Percentiles rank a stretch among this genome's conserved stretches.
Evolutionary conservation across 495 filamentous ascomycete genomes (phyloP).

Genomic region (Xylaria nigripes): DNA sequence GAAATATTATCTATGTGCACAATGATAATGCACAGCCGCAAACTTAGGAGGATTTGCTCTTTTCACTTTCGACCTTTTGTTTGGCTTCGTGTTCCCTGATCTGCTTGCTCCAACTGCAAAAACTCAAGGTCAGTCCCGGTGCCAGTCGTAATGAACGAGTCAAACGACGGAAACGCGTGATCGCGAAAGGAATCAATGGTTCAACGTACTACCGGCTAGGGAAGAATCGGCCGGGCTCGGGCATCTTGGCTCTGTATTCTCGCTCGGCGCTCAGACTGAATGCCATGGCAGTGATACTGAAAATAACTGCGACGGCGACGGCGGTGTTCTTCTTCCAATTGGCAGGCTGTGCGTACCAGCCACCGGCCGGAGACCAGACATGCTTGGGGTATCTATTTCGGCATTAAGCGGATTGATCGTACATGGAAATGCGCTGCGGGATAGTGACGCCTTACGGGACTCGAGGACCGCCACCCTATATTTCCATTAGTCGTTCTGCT

Average conservation of each 20-base stretch:
- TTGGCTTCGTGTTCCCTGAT: slow-evolving; percentile 79
- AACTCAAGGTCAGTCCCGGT: not conserved
- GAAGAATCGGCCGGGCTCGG: slow-evolving; percentile 79
- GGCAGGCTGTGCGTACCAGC: slow-evolving; percentile 87
- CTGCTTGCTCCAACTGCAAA: slow-evolving; percentile 77
- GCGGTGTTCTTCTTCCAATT: slow-evolving; percentile 97
- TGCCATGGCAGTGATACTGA: slow-evolving; percentile 63
- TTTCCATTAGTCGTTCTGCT: slow-evolving; percentile 29
- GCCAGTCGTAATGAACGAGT: not conserved
- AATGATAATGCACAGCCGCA: not conserved
- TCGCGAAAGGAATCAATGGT: not conserved
- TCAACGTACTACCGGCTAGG: slow-evolving; percentile 85
- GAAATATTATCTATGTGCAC: slow-evolving; percentile 31
- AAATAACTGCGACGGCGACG: slow-evolving; percentile 62
- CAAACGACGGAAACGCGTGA: not conserved
- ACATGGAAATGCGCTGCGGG: not conserved
- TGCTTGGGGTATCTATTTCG: slow-evolving; percentile 84
- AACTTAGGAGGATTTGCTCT: slow-evolving; percentile 20
- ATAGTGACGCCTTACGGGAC: slow-evolving; percentile 63
- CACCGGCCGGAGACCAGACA: slow-evolving; percentile 96
- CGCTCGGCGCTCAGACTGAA: slow-evolving; percentile 79
- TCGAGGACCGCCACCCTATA: slow-evolving; percentile 67
- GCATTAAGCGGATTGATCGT: slow-evolving; percentile 1
- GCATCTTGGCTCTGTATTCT: slow-evolving; percentile 75
- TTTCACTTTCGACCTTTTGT: slow-evolving; percentile 40